Conservation (phyloP, 2,329 filamentous ascomycete genomes). For the Microcyclospora pomicola region DNA sequence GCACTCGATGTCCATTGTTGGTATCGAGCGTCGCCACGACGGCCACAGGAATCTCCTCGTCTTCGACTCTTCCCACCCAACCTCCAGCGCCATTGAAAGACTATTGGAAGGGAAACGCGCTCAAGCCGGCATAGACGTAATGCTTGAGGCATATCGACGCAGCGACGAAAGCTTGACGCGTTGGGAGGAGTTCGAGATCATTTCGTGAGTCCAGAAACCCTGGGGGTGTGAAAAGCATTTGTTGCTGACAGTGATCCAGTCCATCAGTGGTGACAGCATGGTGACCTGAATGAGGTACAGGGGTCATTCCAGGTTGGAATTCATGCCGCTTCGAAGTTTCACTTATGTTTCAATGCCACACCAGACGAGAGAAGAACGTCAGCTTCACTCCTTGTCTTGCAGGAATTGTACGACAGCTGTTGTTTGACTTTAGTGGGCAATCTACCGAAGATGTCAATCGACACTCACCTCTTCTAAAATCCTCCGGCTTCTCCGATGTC, state of each 20-base stretch:
- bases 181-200: constrained; percentile 60
- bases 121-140: constrained; percentile 25
- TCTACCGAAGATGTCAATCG: constrained; percentile 2
- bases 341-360: too few species aligned
- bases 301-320: too few species aligned
- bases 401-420: constrained; percentile 54
- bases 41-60: constrained; percentile 60
- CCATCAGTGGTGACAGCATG: too few species aligned
- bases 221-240: too few species aligned
- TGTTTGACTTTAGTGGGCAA: constrained; percentile 3
- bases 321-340: too few species aligned
- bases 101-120: constrained; percentile 35
- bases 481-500: constrained; percentile 74
- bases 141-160: constrained; percentile 62
- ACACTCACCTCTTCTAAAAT: constrained; percentile 55
- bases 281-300: too few species aligned
- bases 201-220: constrained; percentile 16
- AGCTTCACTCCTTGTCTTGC: constrained; percentile 33
- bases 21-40: constrained; percentile 56
- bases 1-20: constrained; percentile 83
- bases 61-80: constrained; percentile 74
- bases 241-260: too few species aligned
- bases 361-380: too few species aligned
- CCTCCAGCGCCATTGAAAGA: constrained; percentile 48
- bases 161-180: constrained; percentile 52